Percentiles rank a stretch among this genome's conserved stretches.
Evolutionary conservation across 495 filamentous ascomycete genomes (phyloP).

Genomic region (Monascus purpureus): DNA sequence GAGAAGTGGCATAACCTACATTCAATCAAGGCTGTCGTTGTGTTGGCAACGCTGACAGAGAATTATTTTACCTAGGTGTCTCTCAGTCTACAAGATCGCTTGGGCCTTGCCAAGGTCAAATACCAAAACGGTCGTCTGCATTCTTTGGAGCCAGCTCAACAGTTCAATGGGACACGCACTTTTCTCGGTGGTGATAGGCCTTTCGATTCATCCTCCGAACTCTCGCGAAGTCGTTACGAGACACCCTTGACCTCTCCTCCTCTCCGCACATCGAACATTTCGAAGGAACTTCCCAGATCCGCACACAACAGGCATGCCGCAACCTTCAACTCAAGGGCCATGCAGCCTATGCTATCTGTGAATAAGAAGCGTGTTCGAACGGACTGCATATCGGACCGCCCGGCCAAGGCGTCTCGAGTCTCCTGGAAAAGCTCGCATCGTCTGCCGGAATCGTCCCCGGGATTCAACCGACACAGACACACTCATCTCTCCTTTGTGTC

Average conservation of each 20-base stretch:
- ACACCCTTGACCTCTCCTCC: conserved; percentile 33
- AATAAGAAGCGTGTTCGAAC: conserved; percentile 55
- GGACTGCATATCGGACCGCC: conserved; percentile 46
- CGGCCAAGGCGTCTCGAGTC: conserved; percentile 37
- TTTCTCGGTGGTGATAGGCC: conserved; percentile 23
- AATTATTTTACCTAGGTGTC: conserved; percentile 76
- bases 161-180: conserved; percentile 1
- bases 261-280: conserved; percentile 23
- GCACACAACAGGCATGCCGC: conserved; percentile 33
- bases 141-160: conserved; percentile 38
- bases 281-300: conserved; percentile 32
- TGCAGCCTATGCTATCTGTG: conserved; percentile 34
- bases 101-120: conserved; percentile 93
- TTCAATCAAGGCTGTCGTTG: no score
- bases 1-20: no score
- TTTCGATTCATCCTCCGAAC: conserved; percentile 70
- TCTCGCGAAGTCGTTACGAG: conserved; percentile 31
- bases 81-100: conserved; percentile 73
- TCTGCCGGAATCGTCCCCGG: conserved; percentile 71
- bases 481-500: conserved; percentile 57
- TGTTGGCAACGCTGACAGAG: no score
- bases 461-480: conserved; percentile 33
- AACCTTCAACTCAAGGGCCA: conserved; percentile 29
- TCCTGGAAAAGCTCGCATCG: conserved; percentile 64
- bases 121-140: conserved; percentile 61